These are phyloP conservation scores for Myrica gale DNA, from an alignment of 306 rosid genomes.

Conservation along the genomic window DNA sequence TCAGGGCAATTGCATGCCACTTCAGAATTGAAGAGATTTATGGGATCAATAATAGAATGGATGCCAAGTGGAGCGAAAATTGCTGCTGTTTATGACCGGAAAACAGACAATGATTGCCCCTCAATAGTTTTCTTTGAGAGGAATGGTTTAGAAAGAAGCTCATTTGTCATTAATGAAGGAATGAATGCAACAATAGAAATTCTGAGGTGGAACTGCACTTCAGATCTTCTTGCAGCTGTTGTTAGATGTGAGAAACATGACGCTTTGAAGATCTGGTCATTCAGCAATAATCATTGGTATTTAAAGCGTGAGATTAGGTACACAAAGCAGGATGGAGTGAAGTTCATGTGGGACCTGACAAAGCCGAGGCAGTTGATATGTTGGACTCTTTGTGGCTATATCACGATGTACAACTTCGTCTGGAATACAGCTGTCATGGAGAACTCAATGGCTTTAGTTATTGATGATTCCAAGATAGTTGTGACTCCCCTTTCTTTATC, in stretches of 20 bases:
- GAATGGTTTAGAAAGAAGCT: constrained; percentile 85
- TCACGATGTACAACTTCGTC: constrained; percentile 60
- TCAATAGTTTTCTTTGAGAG: constrained; percentile 81
- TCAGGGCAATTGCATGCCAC: constrained; percentile 70
- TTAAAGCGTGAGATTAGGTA: constrained; percentile 80
- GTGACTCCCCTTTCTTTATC: constrained; percentile 74
- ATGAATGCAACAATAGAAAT: constrained; percentile 46
- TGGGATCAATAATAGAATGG: constrained; percentile 78
- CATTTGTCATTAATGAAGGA: constrained; percentile 61
- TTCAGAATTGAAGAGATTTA: constrained; percentile 63
- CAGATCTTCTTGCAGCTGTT: constrained; percentile 92
- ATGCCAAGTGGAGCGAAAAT: constrained; percentile 97
- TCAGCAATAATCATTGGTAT: constrained; percentile 93
- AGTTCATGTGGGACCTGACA: constrained; percentile 76
- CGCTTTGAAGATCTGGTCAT: constrained; percentile 72
- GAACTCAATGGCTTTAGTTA: constrained; percentile 67
- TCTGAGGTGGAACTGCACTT: constrained; percentile 92
- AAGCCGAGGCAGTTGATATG: constrained; percentile 74
- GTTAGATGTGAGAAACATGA: constrained; percentile 70
- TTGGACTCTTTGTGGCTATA: constrained; percentile 84
- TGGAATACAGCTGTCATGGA: constrained; percentile 79
- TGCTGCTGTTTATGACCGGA: constrained; percentile 71
- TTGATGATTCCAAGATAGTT: constrained; percentile 62
- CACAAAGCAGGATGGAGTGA: constrained; percentile 58
- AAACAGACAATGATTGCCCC: constrained; percentile 60